Percentiles rank a stretch among this genome's conserved stretches.
These are phyloP conservation scores for Punctularia strigosozonata DNA, from an alignment of 768 basidiomycete species.

Conservation along the genomic window DNA sequence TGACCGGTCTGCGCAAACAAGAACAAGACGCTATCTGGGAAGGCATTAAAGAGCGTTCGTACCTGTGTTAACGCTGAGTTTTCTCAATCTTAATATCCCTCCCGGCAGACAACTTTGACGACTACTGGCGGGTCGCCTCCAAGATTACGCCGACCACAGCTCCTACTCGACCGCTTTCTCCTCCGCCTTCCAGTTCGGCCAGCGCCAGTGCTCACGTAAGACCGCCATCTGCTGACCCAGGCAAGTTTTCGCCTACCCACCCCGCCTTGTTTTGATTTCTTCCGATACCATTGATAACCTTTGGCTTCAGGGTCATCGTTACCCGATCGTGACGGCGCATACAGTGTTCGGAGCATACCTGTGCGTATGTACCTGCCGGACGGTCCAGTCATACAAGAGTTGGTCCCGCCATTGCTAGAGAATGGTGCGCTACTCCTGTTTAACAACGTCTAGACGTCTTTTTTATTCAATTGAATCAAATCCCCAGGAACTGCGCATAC, in stretches of 20 bases:
- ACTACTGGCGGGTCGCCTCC: conserved; percentile 89
- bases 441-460: conserved; percentile 4
- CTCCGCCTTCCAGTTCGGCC: conserved; percentile 33
- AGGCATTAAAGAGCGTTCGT: conserved; percentile 86
- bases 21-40: conserved; percentile 98
- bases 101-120: conserved; percentile 81
- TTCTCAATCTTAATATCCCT: conserved; percentile 3
- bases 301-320: too few relatives aligned
- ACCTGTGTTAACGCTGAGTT: conserved; percentile 5
- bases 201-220: conserved; percentile 53
- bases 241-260: too few relatives aligned
- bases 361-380: conserved; percentile 83
- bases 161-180: conserved; percentile 45
- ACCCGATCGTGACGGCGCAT: conserved; percentile 72
- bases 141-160: conserved; percentile 81
- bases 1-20: conserved; percentile 79
- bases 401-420: conserved; percentile 67
- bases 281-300: too few relatives aligned
- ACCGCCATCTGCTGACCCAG: conserved; percentile 53
- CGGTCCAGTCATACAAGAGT: conserved; percentile 84
- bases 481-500: conserved; percentile 58
- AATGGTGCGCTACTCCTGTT: conserved; percentile 43
- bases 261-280: too few relatives aligned
- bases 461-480: neutral
- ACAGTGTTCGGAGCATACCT: conserved; percentile 80